Conservation (phyloP, 176 grass and related monocot genomes). For the Aegilops speltoides region DNA sequence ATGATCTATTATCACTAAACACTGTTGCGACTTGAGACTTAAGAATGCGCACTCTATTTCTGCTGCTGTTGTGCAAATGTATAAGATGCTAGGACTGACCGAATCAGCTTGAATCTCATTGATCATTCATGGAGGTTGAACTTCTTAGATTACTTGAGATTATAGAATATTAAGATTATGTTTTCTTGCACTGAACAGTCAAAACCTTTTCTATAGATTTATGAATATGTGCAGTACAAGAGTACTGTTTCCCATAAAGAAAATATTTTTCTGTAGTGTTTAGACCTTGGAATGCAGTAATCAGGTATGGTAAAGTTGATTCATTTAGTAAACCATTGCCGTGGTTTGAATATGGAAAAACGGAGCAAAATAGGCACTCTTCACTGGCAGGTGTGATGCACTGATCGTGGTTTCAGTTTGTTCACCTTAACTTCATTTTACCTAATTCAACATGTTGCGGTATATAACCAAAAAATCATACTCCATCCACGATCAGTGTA, state of each 20-base stretch:
- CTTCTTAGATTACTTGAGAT: neutral
- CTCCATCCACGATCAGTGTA: neutral
- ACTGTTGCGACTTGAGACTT: neutral
- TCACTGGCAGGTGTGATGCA: neutral
- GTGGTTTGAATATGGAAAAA: neutral
- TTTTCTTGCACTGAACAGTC: neutral
- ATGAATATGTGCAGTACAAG: too few species aligned
- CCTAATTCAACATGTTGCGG: neutral
- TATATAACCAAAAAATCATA: neutral
- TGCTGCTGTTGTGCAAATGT: constrained; percentile 2
- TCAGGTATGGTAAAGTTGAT: neutral
- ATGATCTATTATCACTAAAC: constrained; percentile 7
- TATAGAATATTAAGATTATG: neutral
- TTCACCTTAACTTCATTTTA: neutral
- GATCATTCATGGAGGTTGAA: neutral
- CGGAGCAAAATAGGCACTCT: neutral
- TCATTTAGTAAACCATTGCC: neutral
- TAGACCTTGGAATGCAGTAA: neutral
- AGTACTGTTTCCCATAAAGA: neutral
- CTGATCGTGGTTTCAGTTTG: neutral
- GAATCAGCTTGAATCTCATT: neutral
- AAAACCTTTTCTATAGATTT: neutral
- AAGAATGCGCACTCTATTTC: neutral
- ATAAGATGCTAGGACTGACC: constrained; percentile 13
- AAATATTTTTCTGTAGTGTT: neutral